Evolutionary conservation across 2,329 filamentous ascomycete genomes (phyloP), one percentile per base, ranked within the genome.

Genomic region (Clonostachys rosea): DNA sequence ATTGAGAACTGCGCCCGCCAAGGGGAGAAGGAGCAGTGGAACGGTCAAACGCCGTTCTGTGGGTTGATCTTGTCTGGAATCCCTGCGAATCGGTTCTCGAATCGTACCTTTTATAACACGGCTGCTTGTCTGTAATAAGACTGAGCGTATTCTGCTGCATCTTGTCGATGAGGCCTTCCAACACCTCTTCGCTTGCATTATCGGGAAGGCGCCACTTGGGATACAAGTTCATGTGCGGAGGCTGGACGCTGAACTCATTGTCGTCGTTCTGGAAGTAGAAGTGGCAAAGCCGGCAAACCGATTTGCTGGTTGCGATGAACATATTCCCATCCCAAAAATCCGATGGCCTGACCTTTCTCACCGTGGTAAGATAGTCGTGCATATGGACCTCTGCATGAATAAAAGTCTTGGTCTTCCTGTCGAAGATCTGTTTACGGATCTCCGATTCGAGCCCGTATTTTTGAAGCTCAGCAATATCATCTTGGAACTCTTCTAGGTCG

Each of bases 251-350:
- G 5, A 55, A 46, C 20, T 24, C 20, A 24, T 24, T 24, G 20
- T 24, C 20, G 20, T 24, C 20, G 20, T 24, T 24, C n/a, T 61
- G 55, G 16, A 69, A 63, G 34, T 66, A 68, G 20, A 59, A 57
- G 3, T 54, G 18, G 24, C 66, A 69, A 3, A 68, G 56, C 0
- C 58, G 52, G 40, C 66, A 69, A 0, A 61, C 60, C 0, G 62
- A 65, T 48, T 69, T 68, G 55, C 62, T 67, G 30, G 52, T 52
- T 7, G 61, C 65, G 8, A 70, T 65, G 43, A 66, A 69, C 10
- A 52, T 49, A 24, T 49, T 52, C 7, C 55, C 47, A 4, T 56
- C 48, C 53, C 59, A 67, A 51, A 62, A 69, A 5, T 35, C 34
- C 7, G 43, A 36, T 5, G 30, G 34, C 4, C 24, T 6, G 10